Conservation (phyloP, 2,329 filamentous ascomycete species). For the Fusarium chaquense region DNA sequence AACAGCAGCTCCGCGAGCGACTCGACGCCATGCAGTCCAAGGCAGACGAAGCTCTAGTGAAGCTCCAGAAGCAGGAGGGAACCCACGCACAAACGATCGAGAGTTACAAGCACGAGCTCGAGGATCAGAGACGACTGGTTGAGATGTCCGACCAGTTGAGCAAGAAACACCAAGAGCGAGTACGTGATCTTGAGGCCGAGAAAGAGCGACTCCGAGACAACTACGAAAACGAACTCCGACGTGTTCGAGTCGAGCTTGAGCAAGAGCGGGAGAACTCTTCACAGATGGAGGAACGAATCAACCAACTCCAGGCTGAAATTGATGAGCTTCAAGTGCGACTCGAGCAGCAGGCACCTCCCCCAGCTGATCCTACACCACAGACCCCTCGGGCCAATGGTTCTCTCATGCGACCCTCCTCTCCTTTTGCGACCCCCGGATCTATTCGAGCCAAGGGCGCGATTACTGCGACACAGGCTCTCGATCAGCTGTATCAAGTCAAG, state of each 20-base stretch:
- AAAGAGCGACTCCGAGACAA: conserved; percentile 72
- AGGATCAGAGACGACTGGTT: conserved; percentile 82
- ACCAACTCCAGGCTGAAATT: conserved; percentile 65
- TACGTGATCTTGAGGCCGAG: conserved; percentile 77
- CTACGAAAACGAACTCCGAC: conserved; percentile 69
- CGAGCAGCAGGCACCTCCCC: conserved; percentile 56
- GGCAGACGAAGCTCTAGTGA: conserved; percentile 83
- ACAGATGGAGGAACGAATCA: conserved; percentile 62
- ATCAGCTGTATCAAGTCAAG: conserved; percentile 76
- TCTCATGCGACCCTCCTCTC: conserved; percentile 66
- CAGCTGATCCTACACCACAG: conserved; percentile 64
- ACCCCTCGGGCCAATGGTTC: conserved; percentile 72
- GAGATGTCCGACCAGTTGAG: conserved; percentile 84
- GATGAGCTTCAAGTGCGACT: conserved; percentile 65
- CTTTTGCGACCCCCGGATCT: conserved; percentile 70
- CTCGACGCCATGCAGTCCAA: conserved; percentile 88
- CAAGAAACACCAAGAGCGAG: conserved; percentile 75
- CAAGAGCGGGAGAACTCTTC: conserved; percentile 61
- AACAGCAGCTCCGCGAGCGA: conserved; percentile 82
- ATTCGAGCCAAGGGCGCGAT: conserved; percentile 67
- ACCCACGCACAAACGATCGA: conserved; percentile 85
- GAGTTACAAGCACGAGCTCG: conserved; percentile 86
- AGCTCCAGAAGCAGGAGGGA: conserved; percentile 88
- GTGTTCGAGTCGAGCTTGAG: conserved; percentile 68
- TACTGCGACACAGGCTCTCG: conserved; percentile 72